Conservation (phyloP, 2,329 filamentous ascomycete species). For the Neophaeococcomyces mojaviensis region DNA sequence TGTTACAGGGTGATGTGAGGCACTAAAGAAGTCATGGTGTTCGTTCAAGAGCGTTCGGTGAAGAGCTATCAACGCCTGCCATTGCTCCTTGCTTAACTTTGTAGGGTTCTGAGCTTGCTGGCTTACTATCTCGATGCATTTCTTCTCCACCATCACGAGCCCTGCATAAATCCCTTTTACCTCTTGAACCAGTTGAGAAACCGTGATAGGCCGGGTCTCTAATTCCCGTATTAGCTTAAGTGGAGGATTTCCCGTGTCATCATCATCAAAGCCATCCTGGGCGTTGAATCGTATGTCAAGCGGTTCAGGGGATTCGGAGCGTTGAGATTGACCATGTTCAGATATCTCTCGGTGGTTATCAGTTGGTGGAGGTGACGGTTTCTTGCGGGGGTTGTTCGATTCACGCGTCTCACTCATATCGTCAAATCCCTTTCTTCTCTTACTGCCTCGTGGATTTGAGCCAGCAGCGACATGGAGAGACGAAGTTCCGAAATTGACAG, state of each 20-base stretch:
- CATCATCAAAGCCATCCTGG: neutral
- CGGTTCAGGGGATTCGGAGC: no score
- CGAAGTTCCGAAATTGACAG: no score
- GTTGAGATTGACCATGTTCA: no score
- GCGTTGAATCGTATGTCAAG: no score
- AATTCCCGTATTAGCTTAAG: slow-evolving; percentile 40
- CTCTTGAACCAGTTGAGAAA: slow-evolving; percentile 71
- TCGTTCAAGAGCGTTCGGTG: slow-evolving; percentile 76
- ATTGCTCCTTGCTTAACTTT: slow-evolving; percentile 58
- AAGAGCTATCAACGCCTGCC: slow-evolving; percentile 73
- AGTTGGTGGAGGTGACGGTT: no score
- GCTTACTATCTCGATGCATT: slow-evolving; percentile 76
- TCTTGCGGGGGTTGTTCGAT: no score
- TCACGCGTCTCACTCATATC: no score
- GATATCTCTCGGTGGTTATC: no score
- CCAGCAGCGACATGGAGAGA: no score
- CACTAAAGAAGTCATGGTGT: slow-evolving; percentile 79
- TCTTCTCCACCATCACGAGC: slow-evolving; percentile 65
- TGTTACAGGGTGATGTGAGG: slow-evolving; percentile 69
- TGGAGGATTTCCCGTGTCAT: neutral
- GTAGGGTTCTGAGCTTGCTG: slow-evolving; percentile 49
- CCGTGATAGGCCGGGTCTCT: slow-evolving; percentile 61
- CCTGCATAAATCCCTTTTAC: slow-evolving; percentile 56
- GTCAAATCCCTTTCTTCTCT: no score
- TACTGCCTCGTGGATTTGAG: no score